Percentiles rank a stretch among this genome's conserved stretches.
Conservation (phyloP, 2,329 filamentous ascomycete species). For the Penicillium psychrosexuale region DNA sequence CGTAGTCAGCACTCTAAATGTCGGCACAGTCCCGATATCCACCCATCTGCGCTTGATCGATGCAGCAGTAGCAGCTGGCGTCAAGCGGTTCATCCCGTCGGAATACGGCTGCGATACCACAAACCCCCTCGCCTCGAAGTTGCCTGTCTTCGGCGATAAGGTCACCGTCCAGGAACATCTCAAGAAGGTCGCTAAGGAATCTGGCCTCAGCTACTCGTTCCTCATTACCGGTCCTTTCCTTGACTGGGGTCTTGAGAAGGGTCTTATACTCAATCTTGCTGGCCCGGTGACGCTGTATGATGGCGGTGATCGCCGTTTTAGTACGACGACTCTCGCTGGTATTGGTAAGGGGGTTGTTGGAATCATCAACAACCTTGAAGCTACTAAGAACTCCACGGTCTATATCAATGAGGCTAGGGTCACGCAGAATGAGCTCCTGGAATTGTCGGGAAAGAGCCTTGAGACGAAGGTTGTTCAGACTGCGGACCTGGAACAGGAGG, state of each 20-base stretch:
- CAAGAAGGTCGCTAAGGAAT: conserved; percentile 17
- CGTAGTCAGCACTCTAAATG: conserved; percentile 25
- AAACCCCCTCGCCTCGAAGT: conserved; percentile 20
- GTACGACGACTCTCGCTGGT: conserved; percentile 47
- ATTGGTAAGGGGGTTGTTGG: conserved; percentile 51
- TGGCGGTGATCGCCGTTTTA: conserved; percentile 51
- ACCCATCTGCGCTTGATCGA: conserved; percentile 27
- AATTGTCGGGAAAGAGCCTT: conserved; percentile 30
- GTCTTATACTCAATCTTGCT: conserved; percentile 46
- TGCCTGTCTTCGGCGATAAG: conserved; percentile 36
- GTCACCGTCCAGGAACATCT: conserved; percentile 30
- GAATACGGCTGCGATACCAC: conserved; percentile 36
- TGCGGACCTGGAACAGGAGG: conserved; percentile 30
- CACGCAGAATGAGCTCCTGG: conserved; percentile 44
- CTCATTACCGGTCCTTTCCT: conserved; percentile 35
- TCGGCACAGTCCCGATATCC: conserved; percentile 3
- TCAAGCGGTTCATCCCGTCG: conserved; percentile 34
- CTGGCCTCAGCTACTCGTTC: conserved; percentile 32
- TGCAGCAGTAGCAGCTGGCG: conserved; percentile 29
- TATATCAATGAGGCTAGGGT: conserved; percentile 46
- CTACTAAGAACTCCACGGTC: conserved; percentile 54
- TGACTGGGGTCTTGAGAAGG: conserved; percentile 31
- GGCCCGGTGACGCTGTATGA: conserved; percentile 46
- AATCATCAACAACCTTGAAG: conserved; percentile 48
- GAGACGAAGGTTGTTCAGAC: conserved; percentile 23